Evolutionary conservation across 805 yeast genomes (phyloP).

Genomic region (Candida hispaniensis): DNA sequence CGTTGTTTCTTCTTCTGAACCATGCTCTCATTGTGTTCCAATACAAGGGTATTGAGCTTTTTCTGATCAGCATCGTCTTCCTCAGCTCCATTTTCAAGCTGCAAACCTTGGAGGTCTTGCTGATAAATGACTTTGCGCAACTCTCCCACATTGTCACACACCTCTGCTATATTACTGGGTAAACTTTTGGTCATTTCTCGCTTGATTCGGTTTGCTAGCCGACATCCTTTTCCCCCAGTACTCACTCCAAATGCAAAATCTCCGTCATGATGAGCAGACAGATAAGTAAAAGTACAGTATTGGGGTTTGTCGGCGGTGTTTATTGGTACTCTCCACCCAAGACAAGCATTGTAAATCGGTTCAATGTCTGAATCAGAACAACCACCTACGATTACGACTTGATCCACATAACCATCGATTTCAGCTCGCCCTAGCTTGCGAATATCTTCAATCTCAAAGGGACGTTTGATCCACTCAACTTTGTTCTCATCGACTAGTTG

Average conservation of each 20-base stretch:
- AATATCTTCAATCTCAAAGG: conserved; percentile 38
- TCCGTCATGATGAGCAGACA: conserved; percentile 63
- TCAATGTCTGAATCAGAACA: conserved; percentile 28
- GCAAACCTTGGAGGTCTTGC: conserved; percentile 34
- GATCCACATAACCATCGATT: conserved; percentile 58
- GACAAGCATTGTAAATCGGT: conserved; percentile 42
- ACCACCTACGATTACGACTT: conserved; percentile 55
- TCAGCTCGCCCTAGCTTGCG: conserved; percentile 47
- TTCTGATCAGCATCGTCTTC: conserved; percentile 64
- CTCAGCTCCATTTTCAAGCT: conserved; percentile 38
- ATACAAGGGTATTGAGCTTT: conserved; percentile 49
- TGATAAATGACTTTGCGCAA: conserved; percentile 46
- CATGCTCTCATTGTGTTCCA: conserved; percentile 41
- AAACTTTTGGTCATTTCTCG: conserved; percentile 54
- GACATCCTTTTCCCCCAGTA: conserved; percentile 84
- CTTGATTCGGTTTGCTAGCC: conserved; percentile 67
- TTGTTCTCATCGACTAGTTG: conserved; percentile 25
- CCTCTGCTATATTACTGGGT: conserved; percentile 59
- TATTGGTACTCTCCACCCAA: conserved; percentile 61
- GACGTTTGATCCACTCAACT: conserved; percentile 28
- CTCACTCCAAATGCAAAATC: conserved; percentile 72
- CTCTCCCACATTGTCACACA: conserved; percentile 59
- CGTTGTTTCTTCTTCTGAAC: conserved; percentile 42
- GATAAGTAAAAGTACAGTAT: conserved; percentile 60
- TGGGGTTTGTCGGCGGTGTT: conserved; percentile 68